Evolutionary conservation across 1,139 yeast genomes (phyloP).

Genomic region (Candida tropicalis): DNA sequence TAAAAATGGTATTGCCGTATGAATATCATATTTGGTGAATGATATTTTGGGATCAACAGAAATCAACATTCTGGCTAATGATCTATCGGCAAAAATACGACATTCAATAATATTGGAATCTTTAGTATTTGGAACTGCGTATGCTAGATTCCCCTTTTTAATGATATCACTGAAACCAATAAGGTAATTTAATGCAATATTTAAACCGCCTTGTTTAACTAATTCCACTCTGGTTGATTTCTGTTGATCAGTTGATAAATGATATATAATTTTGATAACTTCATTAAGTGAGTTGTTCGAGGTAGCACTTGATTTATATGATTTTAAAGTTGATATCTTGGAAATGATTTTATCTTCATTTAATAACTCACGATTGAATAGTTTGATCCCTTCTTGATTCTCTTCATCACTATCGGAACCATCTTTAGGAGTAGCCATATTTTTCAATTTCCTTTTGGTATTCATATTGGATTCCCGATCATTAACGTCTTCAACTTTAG

Average conservation of each 20-base stretch:
- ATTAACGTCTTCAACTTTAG: conserved; percentile 28
- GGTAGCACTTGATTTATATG: conserved; percentile 18
- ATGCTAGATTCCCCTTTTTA: conserved; percentile 14
- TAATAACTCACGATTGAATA: conserved; percentile 35
- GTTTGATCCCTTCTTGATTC: conserved; percentile 26
- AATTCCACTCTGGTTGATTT: conserved; percentile 34
- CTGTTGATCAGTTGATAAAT: conserved; percentile 28
- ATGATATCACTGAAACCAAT: conserved; percentile 32
- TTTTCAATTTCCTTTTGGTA: conserved; percentile 35
- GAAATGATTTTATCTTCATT: conserved; percentile 28
- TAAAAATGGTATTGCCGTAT: conserved; percentile 49
- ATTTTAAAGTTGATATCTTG: conserved; percentile 29
- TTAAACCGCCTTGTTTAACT: conserved; percentile 50
- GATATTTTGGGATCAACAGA: conserved; percentile 42
- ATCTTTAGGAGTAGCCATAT: conserved; percentile 32
- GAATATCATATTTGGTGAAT: conserved; percentile 42
- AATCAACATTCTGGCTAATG: conserved; percentile 47
- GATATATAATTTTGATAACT: conserved; percentile 14
- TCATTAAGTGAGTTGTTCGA: conserved; percentile 14
- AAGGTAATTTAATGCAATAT: conserved; percentile 39
- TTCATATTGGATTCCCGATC: conserved; percentile 12
- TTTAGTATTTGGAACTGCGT: conserved; percentile 24
- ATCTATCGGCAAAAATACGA: conserved; percentile 32
- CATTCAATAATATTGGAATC: conserved; percentile 21
- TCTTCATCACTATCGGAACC: conserved; percentile 25